Base-by-base conservation (phyloP, 352 stramenopile genomes). In the Globisporangium canariense region DNA sequence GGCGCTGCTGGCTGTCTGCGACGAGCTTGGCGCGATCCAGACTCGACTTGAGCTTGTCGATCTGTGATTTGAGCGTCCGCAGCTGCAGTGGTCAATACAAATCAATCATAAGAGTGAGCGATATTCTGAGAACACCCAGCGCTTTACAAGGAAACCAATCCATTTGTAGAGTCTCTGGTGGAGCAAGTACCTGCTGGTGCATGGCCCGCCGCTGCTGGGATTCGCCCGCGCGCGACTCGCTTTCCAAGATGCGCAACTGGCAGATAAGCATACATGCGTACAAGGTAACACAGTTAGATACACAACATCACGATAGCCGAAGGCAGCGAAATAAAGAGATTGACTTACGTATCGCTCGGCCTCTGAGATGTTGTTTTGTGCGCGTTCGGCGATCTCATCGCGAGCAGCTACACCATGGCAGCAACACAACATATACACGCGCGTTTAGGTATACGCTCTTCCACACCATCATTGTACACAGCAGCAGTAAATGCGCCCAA, bases 21-120 rank as follows among this genome's bases (percentile, higher is more conserved):
- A 93, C 78, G 46, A 95, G 77, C 60, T 91, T 89, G 34, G 82
- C 83, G 53, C 82, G 81, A 38, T 93, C 83, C 11, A 95, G 64
- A 54, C 82, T 84, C 14, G 84, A 87, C 68, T 95, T 95, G 63
- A 95, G 86, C 70, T 93, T 93, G 59, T 95, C 86, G 41, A 95
- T 69, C 51, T 91, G 80, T 38, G 84, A 93, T 68, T 95, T 91
- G 69, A 89, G 89, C 28, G 74, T 90, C 28, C 86, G 86, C 30
- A 94, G 66, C 75, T 91, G 47, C 43, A 20, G 1, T 14, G 25
- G 25, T 22, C 18, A 58, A 43, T 25, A 60, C 18, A 13, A 40
- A 18, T 9, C 3, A 4, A 52, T 9, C 18, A 13, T 2, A 8
- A 43, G 16, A 45, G 41, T 46, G 56, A 13, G 43, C 45, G 18